These are phyloP conservation scores for Aeschynomene evenia DNA, from an alignment of 306 rosid genomes.

Conservation along the genomic window DNA sequence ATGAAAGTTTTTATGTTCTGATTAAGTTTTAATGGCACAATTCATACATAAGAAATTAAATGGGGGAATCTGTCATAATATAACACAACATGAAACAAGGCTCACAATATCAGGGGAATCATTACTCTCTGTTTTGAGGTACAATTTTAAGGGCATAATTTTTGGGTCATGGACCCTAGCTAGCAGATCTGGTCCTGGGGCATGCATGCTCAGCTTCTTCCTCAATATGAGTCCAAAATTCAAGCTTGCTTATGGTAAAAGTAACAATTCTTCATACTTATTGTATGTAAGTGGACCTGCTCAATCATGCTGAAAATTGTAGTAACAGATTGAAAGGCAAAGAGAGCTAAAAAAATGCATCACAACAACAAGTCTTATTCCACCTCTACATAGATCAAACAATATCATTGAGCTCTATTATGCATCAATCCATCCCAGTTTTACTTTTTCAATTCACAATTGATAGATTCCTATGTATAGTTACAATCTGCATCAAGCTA, in stretches of 20 bases:
- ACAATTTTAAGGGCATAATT: conserved; percentile 8
- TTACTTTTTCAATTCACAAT: neutral
- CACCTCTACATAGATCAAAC: too few relatives aligned
- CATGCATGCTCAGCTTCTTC: conserved; percentile 4
- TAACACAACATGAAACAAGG: neutral
- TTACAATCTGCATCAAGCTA: neutral
- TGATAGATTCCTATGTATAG: neutral
- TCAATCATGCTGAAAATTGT: neutral
- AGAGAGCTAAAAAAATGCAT: neutral
- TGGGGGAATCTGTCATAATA: conserved; percentile 12
- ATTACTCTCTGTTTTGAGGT: conserved; percentile 14
- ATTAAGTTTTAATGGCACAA: neutral
- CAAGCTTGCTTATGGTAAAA: conserved; percentile 21
- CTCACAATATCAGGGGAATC: conserved; percentile 11
- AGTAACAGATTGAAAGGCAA: neutral
- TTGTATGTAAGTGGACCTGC: neutral
- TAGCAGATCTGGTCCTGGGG: neutral
- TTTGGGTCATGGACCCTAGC: conserved; percentile 34
- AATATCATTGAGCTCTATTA: too few relatives aligned
- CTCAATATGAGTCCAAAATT: conserved; percentile 1
- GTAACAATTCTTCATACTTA: neutral
- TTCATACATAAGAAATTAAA: too few relatives aligned
- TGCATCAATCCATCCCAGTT: neutral
- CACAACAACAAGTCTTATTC: too few relatives aligned
- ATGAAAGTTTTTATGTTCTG: neutral